Conservation (phyloP, 768 basidiomycete genomes). For the Russula sp. region DNA sequence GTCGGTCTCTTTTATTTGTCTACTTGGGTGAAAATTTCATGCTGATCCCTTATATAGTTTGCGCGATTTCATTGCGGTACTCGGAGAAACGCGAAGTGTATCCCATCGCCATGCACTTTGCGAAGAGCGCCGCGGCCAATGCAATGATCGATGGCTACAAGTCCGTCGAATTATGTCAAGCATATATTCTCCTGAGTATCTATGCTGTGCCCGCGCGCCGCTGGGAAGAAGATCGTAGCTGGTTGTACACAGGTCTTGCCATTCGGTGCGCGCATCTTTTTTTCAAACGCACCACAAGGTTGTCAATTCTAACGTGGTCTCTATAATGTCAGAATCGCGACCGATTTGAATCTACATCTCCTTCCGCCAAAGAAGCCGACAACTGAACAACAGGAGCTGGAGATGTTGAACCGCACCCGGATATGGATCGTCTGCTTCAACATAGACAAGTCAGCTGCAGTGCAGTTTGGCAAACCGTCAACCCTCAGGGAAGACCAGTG, state of each 20-base stretch:
- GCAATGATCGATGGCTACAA: conserved; percentile 74
- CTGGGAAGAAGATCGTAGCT: conserved; percentile 89
- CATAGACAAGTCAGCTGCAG: conserved; percentile 83
- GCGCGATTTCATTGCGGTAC: conserved; percentile 83
- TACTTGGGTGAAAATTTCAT: background rate
- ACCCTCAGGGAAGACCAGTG: conserved; percentile 76
- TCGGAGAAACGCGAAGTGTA: conserved; percentile 71
- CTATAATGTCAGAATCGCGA: conserved; percentile 60
- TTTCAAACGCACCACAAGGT: conserved; percentile 28
- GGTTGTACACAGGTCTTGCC: conserved; percentile 86
- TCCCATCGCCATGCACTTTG: conserved; percentile 65
- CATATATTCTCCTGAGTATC: conserved; percentile 76
- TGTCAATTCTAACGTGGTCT: background rate
- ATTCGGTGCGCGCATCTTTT: conserved; percentile 54
- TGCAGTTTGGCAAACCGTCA: conserved; percentile 84
- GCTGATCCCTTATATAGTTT: conserved; percentile 48
- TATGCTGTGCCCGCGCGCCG: conserved; percentile 70
- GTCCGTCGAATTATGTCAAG: conserved; percentile 80
- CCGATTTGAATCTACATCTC: conserved; percentile 84
- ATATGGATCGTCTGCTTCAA: conserved; percentile 91
- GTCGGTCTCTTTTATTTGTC: conserved; percentile 46
- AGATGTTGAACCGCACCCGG: conserved; percentile 85
- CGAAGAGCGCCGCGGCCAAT: conserved; percentile 72
- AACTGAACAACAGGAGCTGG: conserved; percentile 78
- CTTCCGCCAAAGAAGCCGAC: conserved; percentile 68